These are phyloP conservation scores for Trichocladium antarcticum DNA, from an alignment of 495 filamentous ascomycete genomes.

Conservation along the genomic window DNA sequence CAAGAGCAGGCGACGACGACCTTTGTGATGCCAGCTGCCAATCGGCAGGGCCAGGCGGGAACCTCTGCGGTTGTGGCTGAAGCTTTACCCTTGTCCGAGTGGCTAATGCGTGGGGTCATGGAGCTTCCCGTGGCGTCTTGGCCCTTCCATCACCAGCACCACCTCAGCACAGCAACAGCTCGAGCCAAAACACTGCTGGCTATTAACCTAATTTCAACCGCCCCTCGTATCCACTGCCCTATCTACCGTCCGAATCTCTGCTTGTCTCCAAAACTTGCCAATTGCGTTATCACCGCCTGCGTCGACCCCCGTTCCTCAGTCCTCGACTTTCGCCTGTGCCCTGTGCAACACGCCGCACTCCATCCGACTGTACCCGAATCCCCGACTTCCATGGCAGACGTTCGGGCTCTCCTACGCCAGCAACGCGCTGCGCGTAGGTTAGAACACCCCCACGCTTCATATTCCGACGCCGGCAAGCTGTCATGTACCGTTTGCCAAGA, in stretches of 20 bases:
- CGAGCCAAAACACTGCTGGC: no score
- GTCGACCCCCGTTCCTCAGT: background rate
- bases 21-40: no score
- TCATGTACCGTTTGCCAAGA: slow-evolving; percentile 49
- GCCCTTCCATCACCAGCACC: background rate
- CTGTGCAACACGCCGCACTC: background rate
- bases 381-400: slow-evolving; percentile 57
- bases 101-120: background rate
- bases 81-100: slow-evolving; percentile 8
- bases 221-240: no score
- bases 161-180: no score
- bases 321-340: background rate
- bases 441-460: slow-evolving; percentile 51
- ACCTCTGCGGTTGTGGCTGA: slow-evolving; percentile 13
- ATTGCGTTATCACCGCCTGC: no score
- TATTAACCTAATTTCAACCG: no score
- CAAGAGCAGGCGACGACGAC: no score
- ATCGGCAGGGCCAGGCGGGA: background rate
- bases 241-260: no score
- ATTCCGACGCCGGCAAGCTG: slow-evolving; percentile 49
- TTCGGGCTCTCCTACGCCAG: slow-evolving; percentile 68
- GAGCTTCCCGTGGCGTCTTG: background rate
- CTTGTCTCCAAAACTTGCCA: no score
- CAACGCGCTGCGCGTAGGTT: slow-evolving; percentile 70
- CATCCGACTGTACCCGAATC: no score